Conservation (phyloP, 768 basidiomycete genomes). For the Suillus sp. region DNA sequence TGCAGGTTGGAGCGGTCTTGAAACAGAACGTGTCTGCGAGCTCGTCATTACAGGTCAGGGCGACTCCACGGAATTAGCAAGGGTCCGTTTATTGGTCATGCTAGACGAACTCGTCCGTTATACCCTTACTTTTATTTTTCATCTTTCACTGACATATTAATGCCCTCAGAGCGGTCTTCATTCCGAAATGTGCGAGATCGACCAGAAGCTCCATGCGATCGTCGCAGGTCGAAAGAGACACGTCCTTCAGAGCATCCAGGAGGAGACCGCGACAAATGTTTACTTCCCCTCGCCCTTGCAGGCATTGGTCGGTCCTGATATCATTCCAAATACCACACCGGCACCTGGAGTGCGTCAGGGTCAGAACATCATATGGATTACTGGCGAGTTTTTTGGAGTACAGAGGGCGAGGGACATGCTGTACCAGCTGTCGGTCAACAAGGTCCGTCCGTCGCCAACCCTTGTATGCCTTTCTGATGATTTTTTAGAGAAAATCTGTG, state of each 20-base stretch:
- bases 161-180: conserved; percentile 78
- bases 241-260: conserved; percentile 88
- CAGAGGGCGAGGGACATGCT: conserved; percentile 96
- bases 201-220: conserved; percentile 91
- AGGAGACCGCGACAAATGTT: conserved; percentile 96
- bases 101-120: conserved; percentile 87
- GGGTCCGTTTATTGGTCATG: conserved; percentile 90
- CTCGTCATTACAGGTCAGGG: conserved; percentile 87
- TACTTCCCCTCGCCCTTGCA: conserved; percentile 92
- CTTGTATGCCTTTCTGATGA: conserved; percentile 2
- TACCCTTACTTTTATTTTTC: conserved; percentile 15
- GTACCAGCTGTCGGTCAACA: conserved; percentile 80
- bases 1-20: conserved; percentile 86
- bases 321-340: conserved; percentile 41
- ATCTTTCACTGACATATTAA: conserved; percentile 16
- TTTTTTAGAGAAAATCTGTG: conserved; percentile 75
- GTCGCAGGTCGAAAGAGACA: conserved; percentile 87
- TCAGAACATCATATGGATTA: conserved; percentile 88
- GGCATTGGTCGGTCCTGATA: conserved; percentile 76
- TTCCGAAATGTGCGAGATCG: conserved; percentile 89
- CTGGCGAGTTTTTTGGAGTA: conserved; percentile 96
- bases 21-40: conserved; percentile 93
- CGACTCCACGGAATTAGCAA: conserved; percentile 88
- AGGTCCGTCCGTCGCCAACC: conserved; percentile 48
- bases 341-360: conserved; percentile 18